Evolutionary conservation across 805 yeast species (phyloP).

Genomic region (Lachancea cidri): DNA sequence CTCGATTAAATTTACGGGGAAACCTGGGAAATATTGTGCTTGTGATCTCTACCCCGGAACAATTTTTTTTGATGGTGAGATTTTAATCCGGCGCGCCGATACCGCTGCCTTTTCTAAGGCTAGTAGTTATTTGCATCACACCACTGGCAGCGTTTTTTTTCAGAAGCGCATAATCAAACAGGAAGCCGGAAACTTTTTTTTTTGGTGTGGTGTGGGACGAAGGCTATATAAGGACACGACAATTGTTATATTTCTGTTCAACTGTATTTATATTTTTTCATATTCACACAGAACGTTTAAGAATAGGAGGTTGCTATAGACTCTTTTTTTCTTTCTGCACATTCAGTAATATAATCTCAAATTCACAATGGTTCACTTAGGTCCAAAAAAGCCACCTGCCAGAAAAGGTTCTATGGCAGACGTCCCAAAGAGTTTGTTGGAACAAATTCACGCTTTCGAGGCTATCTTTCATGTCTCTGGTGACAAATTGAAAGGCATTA

Average conservation of each 20-base stretch:
- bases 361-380: conserved; percentile 66
- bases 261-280: too few species aligned
- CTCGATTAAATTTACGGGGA: background rate
- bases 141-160: background rate
- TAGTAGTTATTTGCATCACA: background rate
- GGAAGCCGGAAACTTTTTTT: background rate
- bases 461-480: conserved; percentile 55
- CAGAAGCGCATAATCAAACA: background rate
- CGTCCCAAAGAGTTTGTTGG: conserved; percentile 58
- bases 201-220: background rate
- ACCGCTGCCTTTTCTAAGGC: background rate
- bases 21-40: background rate
- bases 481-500: conserved; percentile 57
- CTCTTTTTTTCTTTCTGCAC: background rate
- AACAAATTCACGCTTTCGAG: conserved; percentile 55
- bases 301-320: background rate
- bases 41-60: background rate
- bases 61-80: background rate
- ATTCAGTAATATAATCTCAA: conserved; percentile 8
- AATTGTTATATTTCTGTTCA: too few species aligned
- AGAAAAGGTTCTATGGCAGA: conserved; percentile 67
- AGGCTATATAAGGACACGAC: background rate
- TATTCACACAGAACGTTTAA: background rate
- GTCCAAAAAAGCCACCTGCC: conserved; percentile 77
- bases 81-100: background rate